phyloP scores from a whole-genome alignment of 192 early-diverging fungal species.

The Podila epicladia region DNA sequence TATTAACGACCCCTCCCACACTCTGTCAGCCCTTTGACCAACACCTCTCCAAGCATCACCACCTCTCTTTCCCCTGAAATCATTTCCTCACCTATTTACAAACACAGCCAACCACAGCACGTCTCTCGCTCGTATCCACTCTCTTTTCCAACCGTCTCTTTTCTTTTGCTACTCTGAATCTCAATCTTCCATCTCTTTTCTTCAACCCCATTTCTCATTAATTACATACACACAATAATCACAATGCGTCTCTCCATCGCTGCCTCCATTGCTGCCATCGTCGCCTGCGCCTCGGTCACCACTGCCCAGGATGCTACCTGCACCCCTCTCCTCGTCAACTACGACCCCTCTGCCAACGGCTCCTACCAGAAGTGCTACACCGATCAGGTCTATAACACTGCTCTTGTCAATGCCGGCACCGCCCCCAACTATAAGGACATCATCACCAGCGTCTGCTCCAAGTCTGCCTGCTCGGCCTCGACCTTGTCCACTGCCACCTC shows the following conservation, averaged over 20 bases:
- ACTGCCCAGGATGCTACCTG: conserved; percentile 37
- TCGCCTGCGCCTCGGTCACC: conserved; percentile 20
- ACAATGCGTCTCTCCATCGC: conserved; percentile 34
- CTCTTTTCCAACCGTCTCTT: neutral
- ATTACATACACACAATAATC: neutral
- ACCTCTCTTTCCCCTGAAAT: too few relatives aligned
- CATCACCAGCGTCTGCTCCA: conserved; percentile 28
- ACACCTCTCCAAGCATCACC: too few relatives aligned
- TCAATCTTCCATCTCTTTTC: neutral
- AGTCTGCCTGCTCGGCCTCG: conserved; percentile 17
- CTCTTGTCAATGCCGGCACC: conserved; percentile 9
- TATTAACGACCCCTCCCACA: too few relatives aligned
- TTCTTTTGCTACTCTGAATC: neutral
- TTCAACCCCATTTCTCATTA: neutral
- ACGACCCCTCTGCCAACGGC: conserved; percentile 3
- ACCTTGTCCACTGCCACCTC: conserved; percentile 17
- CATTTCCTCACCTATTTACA: too few relatives aligned
- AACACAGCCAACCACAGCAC: too few relatives aligned
- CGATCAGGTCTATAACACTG: conserved; percentile 34
- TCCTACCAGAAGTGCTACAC: conserved; percentile 42
- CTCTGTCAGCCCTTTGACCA: too few relatives aligned
- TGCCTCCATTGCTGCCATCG: conserved; percentile 14
- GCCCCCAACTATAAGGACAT: conserved; percentile 28
- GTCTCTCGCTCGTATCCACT: too few relatives aligned
- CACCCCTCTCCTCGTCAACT: conserved; percentile 30